Base-by-base conservation (phyloP, 768 basidiomycete species). In the Suillus plorans region DNA sequence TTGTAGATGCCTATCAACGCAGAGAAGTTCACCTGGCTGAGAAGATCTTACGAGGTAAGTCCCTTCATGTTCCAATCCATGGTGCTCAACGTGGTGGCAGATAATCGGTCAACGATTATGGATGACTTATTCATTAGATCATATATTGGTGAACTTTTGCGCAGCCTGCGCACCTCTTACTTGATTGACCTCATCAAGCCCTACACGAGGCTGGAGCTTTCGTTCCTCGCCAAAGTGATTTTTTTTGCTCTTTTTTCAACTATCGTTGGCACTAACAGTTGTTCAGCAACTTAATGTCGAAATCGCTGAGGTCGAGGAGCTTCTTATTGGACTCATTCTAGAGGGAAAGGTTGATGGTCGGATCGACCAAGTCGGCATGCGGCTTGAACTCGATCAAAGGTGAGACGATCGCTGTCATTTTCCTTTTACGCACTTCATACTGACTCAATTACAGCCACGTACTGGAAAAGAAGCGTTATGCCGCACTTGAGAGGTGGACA, bases 131-230 rank as follows among this genome's bases (percentile, higher is more conserved):
- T 99, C 81, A 99, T 99, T 73, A 86, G 90, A 37, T 84, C 85
- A n/a, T 97, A 98, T 78, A 98, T 99, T 61, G 96, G 95, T 67
- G 97, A 99, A 76, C 88, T 99, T 22, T 84, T 99, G 65, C 91
- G 92, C 60, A 96, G 94, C 73, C 79, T 99, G 64, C 86, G 97
- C 8, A 99, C 97, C 0, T 95, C 97, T 72, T 99, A 98, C 74
- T 86, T 99, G 69, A 95, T 99, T 69, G 97, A 99, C 73, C 87
- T 98, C 66, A 97, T 99, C 82, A 97, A 96, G 76, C 96, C 97
- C 9, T 99, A 99, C 79, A 96, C 94, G 1, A 85, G 97, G 39
- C 84, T 99, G 37, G 97, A 99, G 75, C 83, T 99, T 49, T 86
- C 90, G 22, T 97, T 96, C 84, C 86, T 99, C 6, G 95, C 94